These are phyloP conservation scores for Malus hybrid DNA, from an alignment of 331 rosid genomes.

Conservation along the genomic window DNA sequence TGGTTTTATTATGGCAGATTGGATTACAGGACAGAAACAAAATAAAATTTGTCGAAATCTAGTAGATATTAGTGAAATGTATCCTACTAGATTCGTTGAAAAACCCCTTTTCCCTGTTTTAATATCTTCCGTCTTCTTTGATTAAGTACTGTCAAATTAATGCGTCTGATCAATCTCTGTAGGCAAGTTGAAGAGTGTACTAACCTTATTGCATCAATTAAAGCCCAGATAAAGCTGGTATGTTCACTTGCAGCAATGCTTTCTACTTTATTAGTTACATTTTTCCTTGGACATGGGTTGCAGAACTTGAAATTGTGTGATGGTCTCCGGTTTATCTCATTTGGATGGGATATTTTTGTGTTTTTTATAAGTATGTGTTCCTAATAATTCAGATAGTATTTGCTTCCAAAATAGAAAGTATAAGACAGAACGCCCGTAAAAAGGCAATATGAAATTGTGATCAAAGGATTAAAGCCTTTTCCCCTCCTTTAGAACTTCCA, in stretches of 20 bases:
- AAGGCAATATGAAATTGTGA: background rate
- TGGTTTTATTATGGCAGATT: background rate
- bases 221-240: slow-evolving; percentile 93
- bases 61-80: background rate
- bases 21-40: no score
- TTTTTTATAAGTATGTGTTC: no score
- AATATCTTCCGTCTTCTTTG: no score
- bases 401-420: background rate
- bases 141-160: background rate
- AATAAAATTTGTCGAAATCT: background rate
- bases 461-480: no score
- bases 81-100: background rate
- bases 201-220: slow-evolving; percentile 69
- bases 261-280: background rate
- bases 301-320: background rate
- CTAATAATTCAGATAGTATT: background rate
- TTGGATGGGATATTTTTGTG: background rate
- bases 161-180: slow-evolving; percentile 13
- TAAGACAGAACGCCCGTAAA: background rate
- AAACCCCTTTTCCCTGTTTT: background rate
- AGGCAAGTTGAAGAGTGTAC: slow-evolving; percentile 85
- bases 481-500: background rate
- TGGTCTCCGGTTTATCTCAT: background rate
- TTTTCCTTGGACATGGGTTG: background rate
- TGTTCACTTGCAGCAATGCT: background rate